Base-by-base conservation (phyloP, 768 basidiomycete species). In the Strobilomyces dryophilus region DNA sequence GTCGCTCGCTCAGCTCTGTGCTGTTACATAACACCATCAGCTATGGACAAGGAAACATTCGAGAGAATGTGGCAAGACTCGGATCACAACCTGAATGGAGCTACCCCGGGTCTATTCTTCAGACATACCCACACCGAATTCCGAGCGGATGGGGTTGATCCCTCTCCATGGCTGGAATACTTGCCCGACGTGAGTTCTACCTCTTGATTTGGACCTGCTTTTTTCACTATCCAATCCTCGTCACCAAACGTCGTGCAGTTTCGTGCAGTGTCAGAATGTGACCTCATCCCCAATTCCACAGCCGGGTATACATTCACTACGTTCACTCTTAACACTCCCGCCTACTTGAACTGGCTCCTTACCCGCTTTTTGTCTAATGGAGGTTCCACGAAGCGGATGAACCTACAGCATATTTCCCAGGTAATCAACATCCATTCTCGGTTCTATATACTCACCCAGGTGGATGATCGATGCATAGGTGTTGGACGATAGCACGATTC, bases 61-160 rank as follows among this genome's bases (percentile, higher is more conserved):
- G 67, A 83, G n/a, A 72, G 70, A 4, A 81, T 92, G 79, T 89
- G 86, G 86, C 72, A 79, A 52, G 73, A 91, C 56, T 90, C 89
- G 0, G 77, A 74, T 5, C 81, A 81, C 0, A 80, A 78, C 3
- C 73, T 73, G 31, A 29, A 7, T n/a, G 48, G 47, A 15, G 72
- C 73, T 11, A 76, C 79, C 0, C 81, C 87, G 54, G 74, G 76
- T 21, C 83, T 79, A 53, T 88, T 92, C 73, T 67, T 85, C 36
- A 81, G 86, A 39, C 67, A 85, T 14, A 70, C 68, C 0, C 84
- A 91, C 52, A 82, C 78, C 0, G 83, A 89, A 59, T 84, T 82
- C 63, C 81, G 76, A 64, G 69, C 66, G 26, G 72, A 73, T 14
- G 68, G 67, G 17, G 51, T 61, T 48, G 71, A 73, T 24, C 61